Evolutionary conservation across 768 basidiomycete species (phyloP), one percentile per base, ranked within the genome.

Genomic region (Lactarius tabidus): DNA sequence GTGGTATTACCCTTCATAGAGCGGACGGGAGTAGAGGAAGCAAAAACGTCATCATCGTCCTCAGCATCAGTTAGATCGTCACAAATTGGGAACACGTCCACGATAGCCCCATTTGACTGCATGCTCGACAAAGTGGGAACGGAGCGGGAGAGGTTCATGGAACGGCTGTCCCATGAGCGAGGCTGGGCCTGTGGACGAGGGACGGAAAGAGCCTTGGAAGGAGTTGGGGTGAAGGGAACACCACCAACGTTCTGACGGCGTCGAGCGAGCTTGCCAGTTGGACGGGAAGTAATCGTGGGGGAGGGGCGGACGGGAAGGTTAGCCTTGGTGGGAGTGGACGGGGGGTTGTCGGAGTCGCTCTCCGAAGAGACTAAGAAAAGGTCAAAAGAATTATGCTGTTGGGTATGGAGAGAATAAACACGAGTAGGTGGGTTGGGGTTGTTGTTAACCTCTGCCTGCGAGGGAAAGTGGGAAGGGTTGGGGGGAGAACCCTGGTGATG

Each of bases 401-500:
- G 72, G n/a, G 58, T 70, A 36, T 71, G 76, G 55, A 70, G 71
- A 60, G 69, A 67, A 26, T 58, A 69, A 33, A 51, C 72, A 72
- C 15, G 72, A 69, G 52, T 68, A 74, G 57, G 74, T 60, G 69
- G 67, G 66, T 75, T 74, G 72, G 74, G 67, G 54, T 70, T 72
- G 63, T 45, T 59, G 57, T 48, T 56, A 55, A 65, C 82, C 84
- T 88, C 88, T 84, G 81, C 86, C 83, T 88, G 86, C 82, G 85
- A 84, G 83, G 85, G 72, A 73, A 73, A 70, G 67, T 67, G 63
- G 51, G 74, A 64, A 56, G 76, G 71, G 51, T 81, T 75, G 38
- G 84, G 84, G 20, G 86, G 86, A 45, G 88, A 89, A 26, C 85
- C 82, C 72, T 88, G 87, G 66, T 86, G 86, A 74, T 77, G 70